Evolutionary conservation across 2,329 filamentous ascomycete genomes (phyloP), one percentile per base, ranked within the genome.

Genomic region (Colletotrichum tropicale): DNA sequence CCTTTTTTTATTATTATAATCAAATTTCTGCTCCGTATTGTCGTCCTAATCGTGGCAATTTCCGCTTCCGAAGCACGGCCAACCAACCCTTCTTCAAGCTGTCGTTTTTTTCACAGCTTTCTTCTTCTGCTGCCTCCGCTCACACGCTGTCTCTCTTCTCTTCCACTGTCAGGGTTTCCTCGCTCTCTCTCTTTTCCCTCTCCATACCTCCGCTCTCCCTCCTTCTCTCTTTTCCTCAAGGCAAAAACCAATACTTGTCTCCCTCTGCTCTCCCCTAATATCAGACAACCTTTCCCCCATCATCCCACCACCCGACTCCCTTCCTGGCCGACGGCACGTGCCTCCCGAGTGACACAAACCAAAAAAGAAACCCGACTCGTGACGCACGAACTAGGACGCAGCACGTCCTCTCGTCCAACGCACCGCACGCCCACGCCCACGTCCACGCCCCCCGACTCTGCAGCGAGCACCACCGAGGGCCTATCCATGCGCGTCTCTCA

Each of bases 1-100:
- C 74, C 74, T 74, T 76, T 76, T 32, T 34, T 60, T 30, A 72
- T 55, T 65, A 32, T 69, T 36, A 65, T 65, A 74, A 69, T 75
- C 64, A 73, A 75, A 75, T 48, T 36, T 65, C 64, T 65, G 56
- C 70, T 64, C 61, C 61, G 61, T 38, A 26, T 21, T 56, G 21
- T 76, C 28, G 64, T 73, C 13, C 38, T 32, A 48, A 38, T 58
- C 65, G 58, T 69, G 74, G 64, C 70, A 76, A 76, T 74, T 74
- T 76, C 56, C 58, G 64, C 56, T 34, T 36, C 70, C 62, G 61
- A 72, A 52, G 24, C 16, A 32, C 12, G 24, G 34, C 15, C 34
- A 66, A 8, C 24, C 24, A 32, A 61, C 26, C 24, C 36, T 52
- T 52, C 56, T 52, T 36, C 61, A 64, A 24, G 36, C 21, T 32